Conservation (phyloP, 2,329 filamentous ascomycete genomes). For the Cladophialophora exuberans region DNA sequence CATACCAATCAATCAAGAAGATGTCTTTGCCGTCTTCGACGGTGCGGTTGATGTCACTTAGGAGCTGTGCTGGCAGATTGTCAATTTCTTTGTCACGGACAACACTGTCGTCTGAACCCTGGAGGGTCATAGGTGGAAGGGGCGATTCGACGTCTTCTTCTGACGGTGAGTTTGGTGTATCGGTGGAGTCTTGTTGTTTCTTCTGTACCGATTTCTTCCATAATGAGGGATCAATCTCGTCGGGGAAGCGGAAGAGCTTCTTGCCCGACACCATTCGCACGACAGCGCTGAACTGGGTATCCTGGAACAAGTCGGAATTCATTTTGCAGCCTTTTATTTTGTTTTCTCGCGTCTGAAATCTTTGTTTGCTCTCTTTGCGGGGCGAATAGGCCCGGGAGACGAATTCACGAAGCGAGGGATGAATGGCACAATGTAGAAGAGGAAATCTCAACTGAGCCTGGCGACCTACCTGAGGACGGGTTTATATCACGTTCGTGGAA, state of each 20-base stretch:
- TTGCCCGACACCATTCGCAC: neutral
- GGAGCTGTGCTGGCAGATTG: neutral
- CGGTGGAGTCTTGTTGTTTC: neutral
- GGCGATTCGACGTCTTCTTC: too few species aligned
- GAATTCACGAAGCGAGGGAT: too few species aligned
- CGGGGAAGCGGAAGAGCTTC: constrained; percentile 2
- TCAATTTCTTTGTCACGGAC: neutral
- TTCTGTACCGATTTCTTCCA: neutral
- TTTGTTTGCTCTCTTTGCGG: too few species aligned
- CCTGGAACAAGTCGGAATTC: neutral
- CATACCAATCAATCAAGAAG: constrained; percentile 14
- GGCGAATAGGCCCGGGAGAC: too few species aligned
- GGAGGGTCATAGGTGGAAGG: too few species aligned
- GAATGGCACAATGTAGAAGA: neutral
- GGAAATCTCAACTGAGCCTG: neutral
- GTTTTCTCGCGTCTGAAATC: too few species aligned
- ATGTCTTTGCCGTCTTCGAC: constrained; percentile 4
- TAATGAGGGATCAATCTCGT: constrained; percentile 5
- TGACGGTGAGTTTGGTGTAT: too few species aligned
- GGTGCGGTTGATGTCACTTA: neutral
- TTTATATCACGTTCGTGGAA: too few species aligned
- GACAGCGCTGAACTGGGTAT: constrained; percentile 5
- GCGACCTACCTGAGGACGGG: too few species aligned
- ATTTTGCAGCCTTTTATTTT: neutral
- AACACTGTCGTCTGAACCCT: neutral